A percentile compares a stretch with the other conserved stretches of the same genome.
These are phyloP conservation scores for Leccinum variicolor DNA, from an alignment of 768 basidiomycete genomes.

Conservation along the genomic window DNA sequence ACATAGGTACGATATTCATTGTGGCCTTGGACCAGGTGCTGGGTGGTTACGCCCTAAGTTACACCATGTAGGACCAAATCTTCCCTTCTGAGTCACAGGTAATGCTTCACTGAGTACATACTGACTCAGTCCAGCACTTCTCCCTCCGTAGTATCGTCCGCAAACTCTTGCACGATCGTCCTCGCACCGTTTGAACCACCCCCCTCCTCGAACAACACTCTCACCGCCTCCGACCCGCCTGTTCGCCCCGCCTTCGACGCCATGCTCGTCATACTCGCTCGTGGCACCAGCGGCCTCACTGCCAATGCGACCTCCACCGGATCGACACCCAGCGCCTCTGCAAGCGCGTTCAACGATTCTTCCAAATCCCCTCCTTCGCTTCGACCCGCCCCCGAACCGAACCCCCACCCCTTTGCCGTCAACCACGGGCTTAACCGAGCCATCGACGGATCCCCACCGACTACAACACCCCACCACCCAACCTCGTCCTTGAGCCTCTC, in stretches of 20 bases:
- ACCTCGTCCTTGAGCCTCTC: slow-evolving; percentile 49
- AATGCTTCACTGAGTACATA: too few relatives aligned
- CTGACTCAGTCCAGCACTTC: not conserved
- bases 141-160: not conserved
- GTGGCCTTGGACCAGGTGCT: too few relatives aligned
- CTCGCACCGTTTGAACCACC: not conserved
- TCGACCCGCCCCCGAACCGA: slow-evolving; percentile 2
- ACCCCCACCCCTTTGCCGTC: slow-evolving; percentile 1
- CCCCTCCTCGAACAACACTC: slow-evolving; percentile 29
- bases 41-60: too few relatives aligned
- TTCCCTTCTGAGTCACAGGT: too few relatives aligned
- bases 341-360: slow-evolving; percentile 55
- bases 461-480: slow-evolving; percentile 49
- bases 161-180: not conserved
- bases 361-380: slow-evolving; percentile 40
- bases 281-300: slow-evolving; percentile 57
- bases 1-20: too few relatives aligned
- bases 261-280: slow-evolving; percentile 56
- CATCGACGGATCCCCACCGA: slow-evolving; percentile 5
- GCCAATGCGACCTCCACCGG: slow-evolving; percentile 60
- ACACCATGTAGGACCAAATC: too few relatives aligned
- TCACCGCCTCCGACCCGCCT: slow-evolving; percentile 38
- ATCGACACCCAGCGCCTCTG: slow-evolving; percentile 58
- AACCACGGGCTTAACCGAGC: not conserved
- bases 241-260: slow-evolving; percentile 42